Conservation (phyloP, 768 basidiomycete species). For the Dacryopinax spathularia region DNA sequence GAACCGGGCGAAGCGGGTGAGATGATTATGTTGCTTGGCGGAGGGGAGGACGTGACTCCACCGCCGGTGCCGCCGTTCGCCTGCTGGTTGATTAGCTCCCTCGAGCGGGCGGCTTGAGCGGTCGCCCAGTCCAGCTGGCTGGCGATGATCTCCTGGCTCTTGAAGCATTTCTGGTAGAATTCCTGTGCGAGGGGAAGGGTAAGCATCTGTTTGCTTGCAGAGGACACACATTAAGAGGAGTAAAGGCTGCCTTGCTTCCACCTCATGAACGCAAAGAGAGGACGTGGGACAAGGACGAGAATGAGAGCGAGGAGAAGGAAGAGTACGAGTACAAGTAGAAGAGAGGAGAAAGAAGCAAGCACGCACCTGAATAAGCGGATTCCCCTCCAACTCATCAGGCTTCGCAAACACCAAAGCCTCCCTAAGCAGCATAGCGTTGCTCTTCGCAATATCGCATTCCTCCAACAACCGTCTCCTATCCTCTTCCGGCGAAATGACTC, state of each 20-base stretch:
- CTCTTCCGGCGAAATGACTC: conserved; percentile 59
- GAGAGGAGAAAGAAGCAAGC: background rate
- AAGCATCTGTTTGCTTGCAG: too few species aligned
- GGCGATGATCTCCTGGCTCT: conserved; percentile 70
- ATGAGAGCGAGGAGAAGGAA: too few species aligned
- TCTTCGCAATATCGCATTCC: conserved; percentile 70
- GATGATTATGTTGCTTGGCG: conserved; percentile 4
- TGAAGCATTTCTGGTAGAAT: conserved; percentile 62
- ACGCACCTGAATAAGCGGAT: conserved; percentile 53
- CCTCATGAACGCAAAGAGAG: too few species aligned
- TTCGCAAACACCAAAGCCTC: conserved; percentile 56
- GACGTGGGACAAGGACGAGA: too few species aligned
- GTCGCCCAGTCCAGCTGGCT: conserved; percentile 87
- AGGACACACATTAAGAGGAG: too few species aligned
- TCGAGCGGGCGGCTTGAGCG: conserved; percentile 61
- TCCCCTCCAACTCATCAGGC: conserved; percentile 50
- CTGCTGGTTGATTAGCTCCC: conserved; percentile 22
- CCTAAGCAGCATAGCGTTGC: conserved; percentile 61
- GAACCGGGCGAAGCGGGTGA: background rate
- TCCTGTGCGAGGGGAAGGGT: conserved; percentile 45
- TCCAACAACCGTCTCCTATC: conserved; percentile 71
- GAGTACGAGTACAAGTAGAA: background rate
- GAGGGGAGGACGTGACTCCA: background rate
- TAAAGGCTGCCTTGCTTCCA: too few species aligned
- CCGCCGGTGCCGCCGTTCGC: background rate